Evolutionary conservation across 2,329 filamentous ascomycete genomes (phyloP).

Genomic region (Harringtonia lauricola): DNA sequence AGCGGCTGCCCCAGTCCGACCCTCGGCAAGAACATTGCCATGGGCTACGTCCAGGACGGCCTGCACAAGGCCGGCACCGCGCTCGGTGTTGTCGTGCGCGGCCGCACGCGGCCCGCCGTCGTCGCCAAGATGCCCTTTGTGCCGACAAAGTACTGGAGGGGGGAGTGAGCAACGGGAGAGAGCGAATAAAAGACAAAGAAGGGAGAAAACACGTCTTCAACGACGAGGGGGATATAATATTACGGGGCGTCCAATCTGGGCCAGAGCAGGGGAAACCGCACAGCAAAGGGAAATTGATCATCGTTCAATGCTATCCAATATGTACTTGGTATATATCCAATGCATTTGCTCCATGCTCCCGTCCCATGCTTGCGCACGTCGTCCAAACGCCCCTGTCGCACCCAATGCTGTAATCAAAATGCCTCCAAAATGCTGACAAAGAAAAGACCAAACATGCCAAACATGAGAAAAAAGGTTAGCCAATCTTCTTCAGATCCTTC

Average conservation of each 20-base stretch:
- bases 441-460: background rate
- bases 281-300: too few species aligned
- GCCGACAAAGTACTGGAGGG: constrained; percentile 62
- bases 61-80: constrained; percentile 77
- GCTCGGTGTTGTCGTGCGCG: constrained; percentile 66
- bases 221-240: too few species aligned
- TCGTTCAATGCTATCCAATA: too few species aligned
- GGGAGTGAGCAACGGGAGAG: constrained; percentile 5
- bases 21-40: constrained; percentile 83
- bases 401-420: too few species aligned
- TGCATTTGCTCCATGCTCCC: too few species aligned
- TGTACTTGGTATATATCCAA: too few species aligned
- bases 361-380: too few species aligned
- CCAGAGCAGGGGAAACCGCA: too few species aligned
- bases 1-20: constrained; percentile 85
- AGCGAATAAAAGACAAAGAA: background rate
- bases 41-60: constrained; percentile 81
- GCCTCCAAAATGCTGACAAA: too few species aligned
- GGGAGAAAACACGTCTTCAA: background rate
- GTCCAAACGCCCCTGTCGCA: background rate
- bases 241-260: too few species aligned
- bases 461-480: background rate
- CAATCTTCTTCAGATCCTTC: constrained; percentile 46
- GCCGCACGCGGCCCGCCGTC: constrained; percentile 61
- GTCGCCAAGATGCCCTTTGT: constrained; percentile 89